Base-by-base conservation (phyloP, 495 filamentous ascomycete species). In the Penicillium roqueforti region DNA sequence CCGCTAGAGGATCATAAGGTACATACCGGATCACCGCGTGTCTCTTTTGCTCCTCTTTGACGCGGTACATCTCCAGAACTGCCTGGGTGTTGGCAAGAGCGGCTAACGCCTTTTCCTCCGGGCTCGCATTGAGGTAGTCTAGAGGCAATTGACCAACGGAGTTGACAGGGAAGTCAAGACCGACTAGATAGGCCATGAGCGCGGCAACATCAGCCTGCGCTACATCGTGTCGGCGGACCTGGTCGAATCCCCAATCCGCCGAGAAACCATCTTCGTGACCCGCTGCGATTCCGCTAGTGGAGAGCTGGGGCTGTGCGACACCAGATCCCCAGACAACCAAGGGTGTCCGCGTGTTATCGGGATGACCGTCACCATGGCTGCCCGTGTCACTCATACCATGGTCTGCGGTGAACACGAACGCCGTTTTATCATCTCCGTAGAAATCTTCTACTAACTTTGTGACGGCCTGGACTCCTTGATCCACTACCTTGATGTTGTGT, bases 341-440 rank as follows among this genome's bases (percentile, higher is more conserved):
- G 10, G 93, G 93, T 20, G 93, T 99, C 26, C 93, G 80, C 2
- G 93, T 99, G 59, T 99, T 99, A 66, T 99, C 89, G 1, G 93
- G 93, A 72, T 99, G 93, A 19, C 93, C 93, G 66, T 99, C 93
- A 39, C 93, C 93, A 64, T 99, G 93, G 56, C 90, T 96, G 11
- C 93, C 93, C 87, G 88, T 95, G 72, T 99, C 95, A 64, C 88
- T 96, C 92, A 99, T 99, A 10, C 93, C 93, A 72, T 99, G 93
- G 60, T 99, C 93, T 2, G 93, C 93, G 9, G 95, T 99, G 68
- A 99, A 99, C 13, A 99, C 83, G 63, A 89, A 99, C 1, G 95
- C 90, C 0, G 95, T 97, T 72, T 93, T 85, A 11, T 80, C 87
- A 66, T 99, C 95, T n/a, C 68, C 77, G 62, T 96, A 99, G 66